These are phyloP conservation scores for Hymenotorrendiella dingleyae DNA, from an alignment of 2,329 filamentous ascomycete species.

Conservation along the genomic window DNA sequence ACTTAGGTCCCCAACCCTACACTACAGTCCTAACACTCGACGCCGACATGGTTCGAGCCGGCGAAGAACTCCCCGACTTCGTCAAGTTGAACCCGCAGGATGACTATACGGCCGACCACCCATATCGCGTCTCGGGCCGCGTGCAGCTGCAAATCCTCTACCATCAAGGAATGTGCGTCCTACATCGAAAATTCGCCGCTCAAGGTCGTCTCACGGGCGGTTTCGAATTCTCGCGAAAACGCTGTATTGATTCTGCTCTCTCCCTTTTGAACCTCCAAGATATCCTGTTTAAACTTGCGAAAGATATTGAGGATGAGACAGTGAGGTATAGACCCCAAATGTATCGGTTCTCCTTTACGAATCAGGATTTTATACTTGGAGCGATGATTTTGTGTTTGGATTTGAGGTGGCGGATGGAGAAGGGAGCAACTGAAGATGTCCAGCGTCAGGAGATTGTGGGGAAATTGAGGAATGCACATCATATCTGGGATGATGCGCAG, in stretches of 20 bases:
- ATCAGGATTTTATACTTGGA: conserved; percentile 6
- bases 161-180: conserved; percentile 67
- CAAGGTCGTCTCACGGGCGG: conserved; percentile 67
- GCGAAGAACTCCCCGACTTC: conserved; percentile 67
- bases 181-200: conserved; percentile 78
- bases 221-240: conserved; percentile 67
- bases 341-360: conserved; percentile 5
- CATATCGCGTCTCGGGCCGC: conserved; percentile 75
- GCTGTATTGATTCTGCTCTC: conserved; percentile 21
- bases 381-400: conserved; percentile 16
- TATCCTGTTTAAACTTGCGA: conserved; percentile 1
- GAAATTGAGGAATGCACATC: conserved; percentile 8
- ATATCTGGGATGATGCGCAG: conserved; percentile 12
- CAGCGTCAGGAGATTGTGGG: too few relatives aligned
- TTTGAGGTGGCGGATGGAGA: conserved; percentile 9
- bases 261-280: conserved; percentile 3
- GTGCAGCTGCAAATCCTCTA: conserved; percentile 78
- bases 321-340: not conserved
- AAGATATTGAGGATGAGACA: not conserved
- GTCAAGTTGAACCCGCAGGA: conserved; percentile 69
- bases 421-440: conserved; percentile 4
- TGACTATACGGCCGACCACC: conserved; percentile 58
- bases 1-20: conserved; percentile 46
- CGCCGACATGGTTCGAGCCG: conserved; percentile 50
- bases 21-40: conserved; percentile 58